Evolutionary conservation across 2,329 filamentous ascomycete genomes (phyloP), one percentile per base, ranked within the genome.

Genomic region (Fusarium sp.): DNA sequence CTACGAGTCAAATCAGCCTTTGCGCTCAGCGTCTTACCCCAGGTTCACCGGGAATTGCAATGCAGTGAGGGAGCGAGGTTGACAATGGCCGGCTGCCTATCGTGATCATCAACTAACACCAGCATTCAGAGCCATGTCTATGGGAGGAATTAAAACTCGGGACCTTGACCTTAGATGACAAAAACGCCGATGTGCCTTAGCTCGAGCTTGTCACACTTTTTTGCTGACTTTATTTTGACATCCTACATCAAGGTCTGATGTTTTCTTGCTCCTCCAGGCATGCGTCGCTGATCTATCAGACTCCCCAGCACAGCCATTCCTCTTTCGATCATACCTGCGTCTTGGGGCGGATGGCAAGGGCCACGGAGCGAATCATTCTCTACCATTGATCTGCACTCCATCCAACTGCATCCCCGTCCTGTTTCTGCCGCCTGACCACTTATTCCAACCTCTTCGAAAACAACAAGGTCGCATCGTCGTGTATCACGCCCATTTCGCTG

Each of bases 341-440:
- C 60, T 56, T 57, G 60, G 38, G 66, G 72, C 70, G 68, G 74
- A 65, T 68, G 31, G 36, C 47, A 65, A 59, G 66, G 63, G 58
- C n/a, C 44, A 42, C 36, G 31, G 47, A 63, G 44, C 76, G 70
- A 78, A 78, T 78, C 71, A 76, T 33, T 70, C n/a, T 35, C 44
- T 36, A 16, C 44, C 58, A 26, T 70, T 45, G 54, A 55, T 69
- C 63, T 65, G 61, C 71, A 74, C 73, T 65, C 70, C 74, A 71
- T 73, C 56, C 74, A 73, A 65, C 59, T 64, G 51, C 55, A 53
- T 76, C 57, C 64, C 64, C 56, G 50, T 61, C 65, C 65, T 73
- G 51, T 63, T 68, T 71, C 74, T 75, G 74, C 74, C 75, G 75
- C 73, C 75, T 78, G 76, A 78, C 76, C 67, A 75, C 55, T 44